Percentiles rank a stretch among this genome's conserved stretches.
Evolutionary conservation across 2,329 filamentous ascomycete genomes (phyloP).

Genomic region (Aspergillus caelatus): DNA sequence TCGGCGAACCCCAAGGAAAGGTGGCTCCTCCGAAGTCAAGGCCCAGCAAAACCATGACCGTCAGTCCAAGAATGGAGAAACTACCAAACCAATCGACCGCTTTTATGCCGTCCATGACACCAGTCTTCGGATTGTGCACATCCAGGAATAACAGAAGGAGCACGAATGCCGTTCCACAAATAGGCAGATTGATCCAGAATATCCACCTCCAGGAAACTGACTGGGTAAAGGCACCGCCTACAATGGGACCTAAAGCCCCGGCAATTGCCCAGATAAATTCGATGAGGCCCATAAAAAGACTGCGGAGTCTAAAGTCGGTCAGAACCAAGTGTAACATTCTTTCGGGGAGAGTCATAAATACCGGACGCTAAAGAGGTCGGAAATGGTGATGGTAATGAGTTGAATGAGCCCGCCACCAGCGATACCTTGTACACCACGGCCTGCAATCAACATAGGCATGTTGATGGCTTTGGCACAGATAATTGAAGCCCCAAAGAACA

Average conservation of each 20-base stretch:
- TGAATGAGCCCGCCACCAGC: constrained; percentile 58
- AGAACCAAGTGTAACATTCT: background rate
- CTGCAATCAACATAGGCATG: constrained; percentile 57
- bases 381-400: constrained; percentile 57
- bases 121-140: constrained; percentile 58
- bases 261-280: constrained; percentile 60
- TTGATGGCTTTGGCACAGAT: constrained; percentile 52
- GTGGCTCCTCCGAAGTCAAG: constrained; percentile 58
- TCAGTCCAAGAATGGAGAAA: constrained; percentile 54
- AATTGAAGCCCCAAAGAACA: constrained; percentile 55
- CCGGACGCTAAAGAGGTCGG: constrained; percentile 58
- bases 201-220: constrained; percentile 55
- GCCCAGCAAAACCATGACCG: constrained; percentile 56
- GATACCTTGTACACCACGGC: constrained; percentile 57
- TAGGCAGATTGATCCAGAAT: constrained; percentile 60
- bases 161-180: constrained; percentile 52
- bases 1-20: constrained; percentile 57
- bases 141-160: constrained; percentile 57
- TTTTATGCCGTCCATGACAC: constrained; percentile 51
- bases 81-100: constrained; percentile 60
- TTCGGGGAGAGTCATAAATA: constrained; percentile 12
- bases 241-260: constrained; percentile 55
- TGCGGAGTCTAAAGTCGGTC: constrained; percentile 41
- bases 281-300: constrained; percentile 54
- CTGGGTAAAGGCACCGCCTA: constrained; percentile 55